Evolutionary conservation across 352 stramenopile genomes (phyloP), one percentile per base, ranked within the genome.

Genomic region (Phytophthora sp.): DNA sequence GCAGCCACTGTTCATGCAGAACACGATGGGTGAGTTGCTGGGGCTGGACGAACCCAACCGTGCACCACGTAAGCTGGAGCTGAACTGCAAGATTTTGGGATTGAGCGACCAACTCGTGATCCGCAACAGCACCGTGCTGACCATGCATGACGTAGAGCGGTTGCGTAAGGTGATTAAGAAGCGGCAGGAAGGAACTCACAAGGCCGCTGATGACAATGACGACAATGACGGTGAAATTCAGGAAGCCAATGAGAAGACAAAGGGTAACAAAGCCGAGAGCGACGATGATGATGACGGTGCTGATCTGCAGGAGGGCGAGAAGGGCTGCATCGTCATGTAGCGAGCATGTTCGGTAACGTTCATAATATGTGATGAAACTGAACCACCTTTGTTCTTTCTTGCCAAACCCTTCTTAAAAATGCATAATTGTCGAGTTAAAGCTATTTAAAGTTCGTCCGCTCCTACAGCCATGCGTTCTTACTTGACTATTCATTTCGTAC

Each of bases 81-180:
- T 92, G 11, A 53, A 70, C 13, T 82, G 82, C 60, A 83, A 80
- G 44, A 86, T 81, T 21, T 68, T 94, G 7, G 84, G 78, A 12
- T 73, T 80, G 36, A 68, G 83, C 21, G 83, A 92, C 57, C 70
- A 90, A 11, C 69, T 94, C 12, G 82, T 90, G 11, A 69, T 94
- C 8, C 82, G 83, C 54, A 94, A 94, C 72, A 90, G 81, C 68
- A 89, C 82, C 1, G 86, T 94, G 62, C 70, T 94, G 24, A 92
- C 84, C 8, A 90, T 84, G 79, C 55, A 79, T 2, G 86, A 94
- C 58, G 84, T 94, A 1, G 76, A 90, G 49, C 73, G 79, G 44
- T 68, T 94, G 45, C 84, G 84, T 9, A 67, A 73, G 13, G 74
- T 80, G 16, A 56, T 90, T 8, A 65, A 71, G 42, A 81, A 80